Evolutionary conservation across 768 basidiomycete genomes (phyloP).

Genomic region (Naganishia friedmannii): DNA sequence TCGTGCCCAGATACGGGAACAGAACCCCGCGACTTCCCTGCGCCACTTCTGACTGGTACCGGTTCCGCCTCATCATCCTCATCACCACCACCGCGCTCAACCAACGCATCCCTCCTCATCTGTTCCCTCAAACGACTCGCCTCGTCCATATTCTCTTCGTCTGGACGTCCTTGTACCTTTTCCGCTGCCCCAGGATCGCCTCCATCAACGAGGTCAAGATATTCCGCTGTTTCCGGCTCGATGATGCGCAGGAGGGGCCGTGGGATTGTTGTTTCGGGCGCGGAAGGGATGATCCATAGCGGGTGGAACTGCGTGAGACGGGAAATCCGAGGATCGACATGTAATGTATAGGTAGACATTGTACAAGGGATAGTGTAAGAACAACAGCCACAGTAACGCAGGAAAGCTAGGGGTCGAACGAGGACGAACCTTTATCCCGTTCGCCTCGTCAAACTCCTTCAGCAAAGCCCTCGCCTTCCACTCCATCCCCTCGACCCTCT

Average conservation of each 20-base stretch:
- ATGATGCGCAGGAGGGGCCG: slow-evolving; percentile 40
- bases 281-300: slow-evolving; percentile 44
- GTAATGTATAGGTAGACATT: too few species aligned
- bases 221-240: slow-evolving; percentile 33
- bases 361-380: too few species aligned
- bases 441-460: slow-evolving; percentile 40
- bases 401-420: not conserved
- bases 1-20: not conserved
- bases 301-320: slow-evolving; percentile 45
- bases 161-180: not conserved
- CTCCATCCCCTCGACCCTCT: slow-evolving; percentile 40
- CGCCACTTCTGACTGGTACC: not conserved
- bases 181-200: not conserved
- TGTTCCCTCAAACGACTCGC: slow-evolving; percentile 46
- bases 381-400: too few species aligned
- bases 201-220: not conserved
- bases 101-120: slow-evolving; percentile 47
- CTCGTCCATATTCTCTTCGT: slow-evolving; percentile 36
- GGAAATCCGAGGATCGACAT: too few species aligned
- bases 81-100: slow-evolving; percentile 28
- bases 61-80: slow-evolving; percentile 28
- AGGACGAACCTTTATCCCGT: slow-evolving; percentile 43
- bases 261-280: slow-evolving; percentile 43
- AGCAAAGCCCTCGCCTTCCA: slow-evolving; percentile 44
- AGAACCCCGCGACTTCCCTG: slow-evolving; percentile 4